Percentiles rank a stretch among this genome's conserved stretches.
phyloP scores from a whole-genome alignment of 225 moss, liverwort and hornwort genomes.

The Takakia lepidozioides region DNA sequence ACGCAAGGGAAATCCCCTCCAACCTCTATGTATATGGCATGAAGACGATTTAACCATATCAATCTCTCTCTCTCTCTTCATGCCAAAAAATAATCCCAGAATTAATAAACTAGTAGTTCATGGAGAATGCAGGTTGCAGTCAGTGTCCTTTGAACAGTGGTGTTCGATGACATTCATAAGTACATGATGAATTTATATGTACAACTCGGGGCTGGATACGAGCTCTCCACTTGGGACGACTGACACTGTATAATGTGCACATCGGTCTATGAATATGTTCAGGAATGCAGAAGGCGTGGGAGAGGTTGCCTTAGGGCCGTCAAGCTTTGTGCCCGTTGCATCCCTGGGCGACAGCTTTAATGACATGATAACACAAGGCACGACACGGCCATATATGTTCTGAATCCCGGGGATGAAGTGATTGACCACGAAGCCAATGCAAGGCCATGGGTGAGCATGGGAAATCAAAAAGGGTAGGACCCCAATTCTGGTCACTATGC shows the following conservation, averaged over 20 bases:
- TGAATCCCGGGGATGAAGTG: constrained; percentile 35
- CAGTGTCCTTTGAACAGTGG: constrained; percentile 42
- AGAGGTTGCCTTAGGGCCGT: constrained; percentile 36
- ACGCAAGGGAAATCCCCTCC: too few relatives aligned
- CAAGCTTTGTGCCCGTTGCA: constrained; percentile 26
- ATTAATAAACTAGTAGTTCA: constrained; percentile 21
- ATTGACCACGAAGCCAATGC: constrained; percentile 42
- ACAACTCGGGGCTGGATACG: constrained; percentile 34
- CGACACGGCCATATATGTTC: constrained; percentile 11
- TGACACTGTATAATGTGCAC: constrained; percentile 25
- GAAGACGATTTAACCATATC: too few relatives aligned
- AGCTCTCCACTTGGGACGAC: constrained; percentile 29
- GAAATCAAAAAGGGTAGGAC: constrained; percentile 14
- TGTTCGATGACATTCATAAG: constrained; percentile 36
- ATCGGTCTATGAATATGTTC: constrained; percentile 45
- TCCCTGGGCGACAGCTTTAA: constrained; percentile 35
- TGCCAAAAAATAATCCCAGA: constrained; percentile 14
- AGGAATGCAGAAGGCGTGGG: constrained; percentile 43
- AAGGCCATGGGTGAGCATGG: constrained; percentile 39
- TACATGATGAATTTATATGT: constrained; percentile 37
- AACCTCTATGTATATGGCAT: too few relatives aligned
- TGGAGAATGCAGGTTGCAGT: constrained; percentile 53
- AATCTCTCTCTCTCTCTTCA: too few relatives aligned
- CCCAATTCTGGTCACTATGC: constrained; percentile 39
- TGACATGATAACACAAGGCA: too few relatives aligned